Percentiles rank a stretch among this genome's conserved stretches.
phyloP scores from a whole-genome alignment of 2,329 filamentous ascomycete genomes.

The Trichoderma breve region DNA sequence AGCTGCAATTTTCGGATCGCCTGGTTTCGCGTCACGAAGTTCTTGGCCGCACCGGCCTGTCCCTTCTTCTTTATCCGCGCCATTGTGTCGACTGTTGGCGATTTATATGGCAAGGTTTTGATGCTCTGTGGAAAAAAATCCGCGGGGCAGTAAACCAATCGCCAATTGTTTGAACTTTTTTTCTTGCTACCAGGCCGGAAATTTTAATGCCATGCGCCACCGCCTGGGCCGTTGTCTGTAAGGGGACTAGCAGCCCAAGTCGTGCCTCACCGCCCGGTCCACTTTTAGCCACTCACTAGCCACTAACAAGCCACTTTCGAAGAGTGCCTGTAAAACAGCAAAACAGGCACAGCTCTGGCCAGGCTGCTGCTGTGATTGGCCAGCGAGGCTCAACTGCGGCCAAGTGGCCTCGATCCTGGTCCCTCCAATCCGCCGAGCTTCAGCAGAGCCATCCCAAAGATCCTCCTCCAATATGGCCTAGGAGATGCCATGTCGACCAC shows the following conservation, averaged over 20 bases:
- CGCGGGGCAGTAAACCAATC: constrained; percentile 36
- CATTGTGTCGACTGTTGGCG: constrained; percentile 46
- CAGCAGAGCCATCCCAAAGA: background rate
- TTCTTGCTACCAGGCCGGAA: constrained; percentile 34
- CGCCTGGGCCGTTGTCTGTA: constrained; percentile 25
- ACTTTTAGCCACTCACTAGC: constrained; percentile 10
- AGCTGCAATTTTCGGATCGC: constrained; percentile 97
- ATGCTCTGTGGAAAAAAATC: constrained; percentile 25
- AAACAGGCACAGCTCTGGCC: background rate
- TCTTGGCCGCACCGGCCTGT: constrained; percentile 88
- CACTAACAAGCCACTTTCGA: background rate
- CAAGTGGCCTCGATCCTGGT: constrained; percentile 32
- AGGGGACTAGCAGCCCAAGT: constrained; percentile 21
- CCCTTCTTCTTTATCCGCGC: constrained; percentile 88
- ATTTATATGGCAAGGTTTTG: constrained; percentile 22
- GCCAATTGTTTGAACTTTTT: constrained; percentile 29
- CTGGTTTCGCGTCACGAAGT: constrained; percentile 96
- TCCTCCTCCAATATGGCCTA: constrained; percentile 24
- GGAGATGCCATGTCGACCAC: constrained; percentile 37
- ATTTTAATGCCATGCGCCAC: constrained; percentile 37
- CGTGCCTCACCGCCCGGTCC: constrained; percentile 28
- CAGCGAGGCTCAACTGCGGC: constrained; percentile 25
- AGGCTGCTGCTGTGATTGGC: background rate
- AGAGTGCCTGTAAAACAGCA: background rate
- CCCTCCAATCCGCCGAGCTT: background rate